These are phyloP conservation scores for Chrysoporthe deuterocubensis DNA, from an alignment of 2,329 filamentous ascomycete genomes.

Conservation along the genomic window DNA sequence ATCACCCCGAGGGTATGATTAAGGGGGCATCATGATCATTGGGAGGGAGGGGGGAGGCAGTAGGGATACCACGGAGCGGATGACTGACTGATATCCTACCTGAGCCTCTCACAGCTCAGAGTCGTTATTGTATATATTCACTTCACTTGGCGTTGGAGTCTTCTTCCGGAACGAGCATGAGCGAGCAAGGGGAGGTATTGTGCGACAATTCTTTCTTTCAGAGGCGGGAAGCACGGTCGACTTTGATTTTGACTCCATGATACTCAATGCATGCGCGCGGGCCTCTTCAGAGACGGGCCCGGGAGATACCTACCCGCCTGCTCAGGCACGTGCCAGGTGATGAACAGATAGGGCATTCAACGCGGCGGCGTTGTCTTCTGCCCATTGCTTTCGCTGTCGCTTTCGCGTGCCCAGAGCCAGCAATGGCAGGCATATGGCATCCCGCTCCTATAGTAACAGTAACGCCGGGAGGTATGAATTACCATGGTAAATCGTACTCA, in stretches of 20 bases:
- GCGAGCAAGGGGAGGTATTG: background rate
- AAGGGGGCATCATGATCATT: background rate
- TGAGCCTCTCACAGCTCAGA: slow-evolving; percentile 8
- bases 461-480: too few species aligned
- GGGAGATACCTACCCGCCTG: too few species aligned
- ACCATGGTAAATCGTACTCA: background rate
- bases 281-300: background rate
- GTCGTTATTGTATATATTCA: slow-evolving; percentile 28
- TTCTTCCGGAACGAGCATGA: slow-evolving; percentile 8
- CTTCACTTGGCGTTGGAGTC: slow-evolving; percentile 24
- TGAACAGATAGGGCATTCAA: background rate
- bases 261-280: background rate
- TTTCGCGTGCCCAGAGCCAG: background rate
- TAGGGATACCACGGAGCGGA: slow-evolving; percentile 6
- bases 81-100: slow-evolving; percentile 18
- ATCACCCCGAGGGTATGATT: background rate
- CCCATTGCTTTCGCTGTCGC: background rate
- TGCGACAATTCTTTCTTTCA: slow-evolving; percentile 6
- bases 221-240: slow-evolving; percentile 1
- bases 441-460: background rate
- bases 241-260: background rate
- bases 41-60: background rate
- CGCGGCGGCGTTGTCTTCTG: background rate
- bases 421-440: background rate
- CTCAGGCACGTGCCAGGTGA: too few species aligned